Base-by-base conservation (phyloP, 176 grass and related monocot species). In the Saccharum spontaneum region DNA sequence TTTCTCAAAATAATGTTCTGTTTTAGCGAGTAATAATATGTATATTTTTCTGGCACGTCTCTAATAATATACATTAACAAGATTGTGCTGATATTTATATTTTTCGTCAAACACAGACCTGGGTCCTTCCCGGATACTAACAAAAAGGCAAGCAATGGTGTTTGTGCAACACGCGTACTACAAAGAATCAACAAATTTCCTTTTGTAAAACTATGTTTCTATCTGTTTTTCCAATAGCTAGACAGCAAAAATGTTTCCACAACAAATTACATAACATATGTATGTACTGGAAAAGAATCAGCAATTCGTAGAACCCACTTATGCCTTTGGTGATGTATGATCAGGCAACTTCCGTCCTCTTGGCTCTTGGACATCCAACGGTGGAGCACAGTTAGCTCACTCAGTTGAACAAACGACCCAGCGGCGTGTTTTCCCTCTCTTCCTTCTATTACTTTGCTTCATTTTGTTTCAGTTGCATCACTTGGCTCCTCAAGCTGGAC, bases 401-500 rank as follows among this genome's bases (percentile, higher is more conserved):
- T 50, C 26, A 5, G 20, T 59, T 5, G 38, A 75, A 76, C 5
- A 37, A 71, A 85, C 40, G 49, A 87, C 9, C 43, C 52, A 20
- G 17, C 15, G 13, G 13, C 17, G 33, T 52, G 38, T 83, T 83
- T 55, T 28, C 34, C 26, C 45, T 31, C 30, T 52, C 16, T 52
- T 52, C 16, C 13, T 64, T 71, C 38, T 34, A 20, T 57, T n/a
- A n/a, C n/a, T 59, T 48, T 79, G n/a, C 20, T 61, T 87, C 28
- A 48, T 15, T 44, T 91, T 83, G 69, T 75, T 87, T 91, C 68
- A 85, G 24, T 63, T 92, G 93, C 73, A 92, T 69, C 15, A 95
- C 31, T 9, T 90, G 90, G 71, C 89, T 90, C 82, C 88, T 92
- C 37, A 98, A 85, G 40, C 91, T 98, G 74, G 59, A 92, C 82